phyloP scores from a whole-genome alignment of 768 basidiomycete species.

The Cystofilobasidium ferigula region DNA sequence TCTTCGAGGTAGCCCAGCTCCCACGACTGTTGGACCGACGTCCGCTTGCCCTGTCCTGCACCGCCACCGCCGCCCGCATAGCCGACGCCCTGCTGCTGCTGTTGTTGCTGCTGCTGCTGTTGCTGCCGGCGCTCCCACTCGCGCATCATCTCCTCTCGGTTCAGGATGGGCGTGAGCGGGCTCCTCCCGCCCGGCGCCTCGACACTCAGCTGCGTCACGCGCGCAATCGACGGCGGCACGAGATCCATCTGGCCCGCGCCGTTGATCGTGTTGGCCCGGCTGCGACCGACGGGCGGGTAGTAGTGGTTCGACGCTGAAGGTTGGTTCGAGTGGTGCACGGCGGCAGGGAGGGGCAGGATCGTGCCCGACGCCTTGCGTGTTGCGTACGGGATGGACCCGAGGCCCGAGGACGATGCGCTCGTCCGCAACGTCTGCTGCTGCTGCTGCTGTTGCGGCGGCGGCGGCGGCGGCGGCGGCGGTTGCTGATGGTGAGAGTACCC shows the following conservation, averaged over 20 bases:
- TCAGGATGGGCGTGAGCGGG: slow-evolving; percentile 82
- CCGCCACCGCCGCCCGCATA: not conserved
- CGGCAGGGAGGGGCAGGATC: slow-evolving; percentile 23
- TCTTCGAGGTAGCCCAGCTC: slow-evolving; percentile 24
- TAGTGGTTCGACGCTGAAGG: slow-evolving; percentile 61
- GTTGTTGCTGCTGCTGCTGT: slow-evolving; percentile 39
- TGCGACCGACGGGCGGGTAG: slow-evolving; percentile 43
- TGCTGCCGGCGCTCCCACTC: slow-evolving; percentile 86
- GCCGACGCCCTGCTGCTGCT: no score
- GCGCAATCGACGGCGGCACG: slow-evolving; percentile 86
- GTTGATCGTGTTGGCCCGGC: slow-evolving; percentile 84
- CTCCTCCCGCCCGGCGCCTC: slow-evolving; percentile 48
- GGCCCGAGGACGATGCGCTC: slow-evolving; percentile 10
- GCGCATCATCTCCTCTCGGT: slow-evolving; percentile 84
- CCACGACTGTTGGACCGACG: slow-evolving; percentile 21
- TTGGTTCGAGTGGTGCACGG: slow-evolving; percentile 16
- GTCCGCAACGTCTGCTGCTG: slow-evolving; percentile 11
- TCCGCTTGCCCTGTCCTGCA: slow-evolving; percentile 18
- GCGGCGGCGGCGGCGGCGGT: slow-evolving; percentile 9
- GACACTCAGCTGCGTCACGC: slow-evolving; percentile 74
- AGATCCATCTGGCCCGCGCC: slow-evolving; percentile 79
- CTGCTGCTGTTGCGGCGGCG: slow-evolving; percentile 11
- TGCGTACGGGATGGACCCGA: slow-evolving; percentile 15
- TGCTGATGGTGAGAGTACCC: slow-evolving; percentile 23
- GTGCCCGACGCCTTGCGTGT: slow-evolving; percentile 18